Percentiles rank a stretch among this genome's conserved stretches.
These are phyloP conservation scores for Pseudevernia furfuracea DNA, from an alignment of 495 filamentous ascomycete species.

Conservation along the genomic window DNA sequence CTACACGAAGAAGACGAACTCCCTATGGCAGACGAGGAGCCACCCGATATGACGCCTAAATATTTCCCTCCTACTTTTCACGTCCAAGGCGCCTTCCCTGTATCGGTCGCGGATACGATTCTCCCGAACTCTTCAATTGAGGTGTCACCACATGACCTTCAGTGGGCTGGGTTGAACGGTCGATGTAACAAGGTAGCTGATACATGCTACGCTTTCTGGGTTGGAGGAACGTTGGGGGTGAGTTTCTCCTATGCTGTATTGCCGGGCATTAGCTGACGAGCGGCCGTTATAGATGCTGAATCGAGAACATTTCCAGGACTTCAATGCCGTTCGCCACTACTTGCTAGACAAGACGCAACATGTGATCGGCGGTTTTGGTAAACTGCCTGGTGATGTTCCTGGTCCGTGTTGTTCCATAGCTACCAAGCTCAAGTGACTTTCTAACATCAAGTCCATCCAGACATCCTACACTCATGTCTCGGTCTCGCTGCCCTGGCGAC, in stretches of 20 bases:
- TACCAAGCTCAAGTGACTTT: constrained; percentile 10
- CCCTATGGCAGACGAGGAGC: constrained; percentile 10
- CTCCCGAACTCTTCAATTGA: constrained; percentile 8
- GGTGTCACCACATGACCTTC: constrained; percentile 35
- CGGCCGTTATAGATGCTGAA: constrained; percentile 54
- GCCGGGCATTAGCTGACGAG: constrained; percentile 15
- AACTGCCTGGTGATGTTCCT: constrained; percentile 69
- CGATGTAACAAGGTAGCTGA: constrained; percentile 81
- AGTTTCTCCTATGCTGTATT: constrained; percentile 18
- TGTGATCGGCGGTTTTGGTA: constrained; percentile 81
- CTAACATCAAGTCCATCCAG: constrained; percentile 30
- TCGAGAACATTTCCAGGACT: constrained; percentile 51
- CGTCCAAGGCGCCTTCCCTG: constrained; percentile 10
- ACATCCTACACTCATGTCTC: constrained; percentile 85
- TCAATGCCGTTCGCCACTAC: constrained; percentile 58
- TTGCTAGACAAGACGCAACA: constrained; percentile 87
- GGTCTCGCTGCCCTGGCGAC: constrained; percentile 71
- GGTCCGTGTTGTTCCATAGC: constrained; percentile 35
- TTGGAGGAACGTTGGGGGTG: constrained; percentile 60
- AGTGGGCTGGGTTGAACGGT: constrained; percentile 71
- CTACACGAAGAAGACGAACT: constrained; percentile 45
- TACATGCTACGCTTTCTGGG: constrained; percentile 96
- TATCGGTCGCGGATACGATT: neutral
- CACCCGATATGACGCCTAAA: neutral
- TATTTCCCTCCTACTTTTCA: constrained; percentile 11